These are phyloP conservation scores for Plectosphaerella plurivora DNA, from an alignment of 2,329 filamentous ascomycete genomes.

Conservation along the genomic window DNA sequence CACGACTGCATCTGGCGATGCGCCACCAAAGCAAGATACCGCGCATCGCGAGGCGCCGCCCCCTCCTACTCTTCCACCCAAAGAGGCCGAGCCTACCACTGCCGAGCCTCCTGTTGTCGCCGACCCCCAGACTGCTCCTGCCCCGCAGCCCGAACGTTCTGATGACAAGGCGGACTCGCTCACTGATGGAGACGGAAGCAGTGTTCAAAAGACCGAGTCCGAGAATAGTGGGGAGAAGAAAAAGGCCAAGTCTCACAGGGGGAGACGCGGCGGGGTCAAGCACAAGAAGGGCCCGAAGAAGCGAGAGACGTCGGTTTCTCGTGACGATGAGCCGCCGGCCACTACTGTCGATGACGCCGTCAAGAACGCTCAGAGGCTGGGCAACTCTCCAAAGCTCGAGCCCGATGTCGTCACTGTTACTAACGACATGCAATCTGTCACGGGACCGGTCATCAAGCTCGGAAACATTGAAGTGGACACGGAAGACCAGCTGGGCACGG, in stretches of 20 bases:
- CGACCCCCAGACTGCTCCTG: too few relatives aligned
- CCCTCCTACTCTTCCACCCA: background rate
- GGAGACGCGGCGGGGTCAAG: constrained; percentile 67
- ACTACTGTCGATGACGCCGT: constrained; percentile 59
- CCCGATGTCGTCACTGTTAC: constrained; percentile 57
- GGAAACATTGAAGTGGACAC: constrained; percentile 61
- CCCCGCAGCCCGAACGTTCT: too few relatives aligned
- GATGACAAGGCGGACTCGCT: too few relatives aligned
- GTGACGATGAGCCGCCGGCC: constrained; percentile 38
- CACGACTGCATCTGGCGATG: background rate
- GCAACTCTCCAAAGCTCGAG: constrained; percentile 48
- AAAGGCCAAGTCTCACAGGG: constrained; percentile 66
- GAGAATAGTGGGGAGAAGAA: constrained; percentile 49
- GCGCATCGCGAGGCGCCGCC: background rate
- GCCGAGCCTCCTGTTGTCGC: background rate
- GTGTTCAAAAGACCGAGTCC: background rate
- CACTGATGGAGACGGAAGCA: too few relatives aligned
- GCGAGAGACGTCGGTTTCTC: constrained; percentile 44
- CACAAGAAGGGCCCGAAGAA: constrained; percentile 56
- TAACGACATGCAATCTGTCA: constrained; percentile 55
- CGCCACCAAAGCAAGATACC: background rate
- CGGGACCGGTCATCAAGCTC: constrained; percentile 55
- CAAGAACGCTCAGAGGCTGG: constrained; percentile 54
- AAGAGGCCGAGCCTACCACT: background rate
- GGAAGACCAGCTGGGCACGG: constrained; percentile 63